These are phyloP conservation scores for Botryotinia globosa DNA, from an alignment of 2,329 filamentous ascomycete species.

Conservation along the genomic window DNA sequence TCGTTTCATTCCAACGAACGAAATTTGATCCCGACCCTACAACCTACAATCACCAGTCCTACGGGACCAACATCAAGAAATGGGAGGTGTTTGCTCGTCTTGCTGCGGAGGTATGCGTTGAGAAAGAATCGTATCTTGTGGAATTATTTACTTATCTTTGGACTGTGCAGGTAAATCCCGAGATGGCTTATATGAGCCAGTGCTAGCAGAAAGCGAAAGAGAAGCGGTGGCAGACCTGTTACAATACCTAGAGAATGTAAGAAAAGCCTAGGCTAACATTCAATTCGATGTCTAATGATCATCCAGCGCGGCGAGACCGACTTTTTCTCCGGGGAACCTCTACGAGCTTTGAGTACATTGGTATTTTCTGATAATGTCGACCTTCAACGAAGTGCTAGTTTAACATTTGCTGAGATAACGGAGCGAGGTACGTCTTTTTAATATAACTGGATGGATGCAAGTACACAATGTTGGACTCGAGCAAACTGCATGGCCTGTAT, in stretches of 20 bases:
- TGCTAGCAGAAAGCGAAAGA: conserved; percentile 91
- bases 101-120: conserved; percentile 55
- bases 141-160: conserved; percentile 35
- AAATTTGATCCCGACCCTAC: conserved; percentile 31
- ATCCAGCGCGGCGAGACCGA: conserved; percentile 85
- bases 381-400: conserved; percentile 90
- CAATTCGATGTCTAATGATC: conserved; percentile 26
- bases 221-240: conserved; percentile 95
- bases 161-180: conserved; percentile 62
- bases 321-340: conserved; percentile 94
- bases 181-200: conserved; percentile 80
- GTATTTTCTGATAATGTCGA: conserved; percentile 99
- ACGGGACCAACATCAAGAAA: conserved; percentile 42
- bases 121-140: conserved; percentile 18
- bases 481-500: background rate
- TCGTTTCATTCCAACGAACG: conserved; percentile 25
- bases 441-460: background rate
- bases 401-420: conserved; percentile 98
- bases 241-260: conserved; percentile 93
- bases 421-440: conserved; percentile 72
- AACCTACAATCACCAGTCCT: conserved; percentile 28
- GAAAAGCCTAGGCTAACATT: conserved; percentile 12
- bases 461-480: background rate
- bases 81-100: conserved; percentile 61
- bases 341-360: conserved; percentile 88